A percentile compares a stretch with the other conserved stretches of the same genome.
These are phyloP conservation scores for Fagopyrum esculentum DNA, from an alignment of 148 eudicot species.

Conservation along the genomic window DNA sequence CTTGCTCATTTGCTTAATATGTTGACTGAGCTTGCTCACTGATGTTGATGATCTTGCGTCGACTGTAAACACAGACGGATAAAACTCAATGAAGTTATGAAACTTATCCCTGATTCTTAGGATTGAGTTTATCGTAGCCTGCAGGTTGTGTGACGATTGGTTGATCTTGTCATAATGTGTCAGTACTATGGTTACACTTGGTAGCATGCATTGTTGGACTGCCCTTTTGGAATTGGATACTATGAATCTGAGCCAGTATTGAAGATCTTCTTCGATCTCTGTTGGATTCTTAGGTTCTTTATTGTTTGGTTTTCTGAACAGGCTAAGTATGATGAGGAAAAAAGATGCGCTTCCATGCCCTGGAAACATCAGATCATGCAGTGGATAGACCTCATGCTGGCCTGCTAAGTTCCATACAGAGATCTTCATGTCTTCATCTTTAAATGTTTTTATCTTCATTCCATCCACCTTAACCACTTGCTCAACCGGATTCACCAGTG, in stretches of 20 bases:
- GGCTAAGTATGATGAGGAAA: slow-evolving; percentile 58
- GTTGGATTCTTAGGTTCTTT: slow-evolving; percentile 56
- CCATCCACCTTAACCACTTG: slow-evolving; percentile 65
- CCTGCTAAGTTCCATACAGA: slow-evolving; percentile 87
- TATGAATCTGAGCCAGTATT: slow-evolving; percentile 86
- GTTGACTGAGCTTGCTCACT: slow-evolving; percentile 67
- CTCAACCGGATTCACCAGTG: slow-evolving; percentile 76
- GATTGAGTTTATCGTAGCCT: slow-evolving; percentile 39
- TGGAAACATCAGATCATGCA: slow-evolving; percentile 92
- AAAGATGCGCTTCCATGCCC: slow-evolving; percentile 85
- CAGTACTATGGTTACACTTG: slow-evolving; percentile 71
- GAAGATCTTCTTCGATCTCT: slow-evolving; percentile 82
- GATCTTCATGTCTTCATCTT: slow-evolving; percentile 67
- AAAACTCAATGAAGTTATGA: slow-evolving; percentile 56
- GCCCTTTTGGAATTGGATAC: slow-evolving; percentile 83
- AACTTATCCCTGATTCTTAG: slow-evolving; percentile 65
- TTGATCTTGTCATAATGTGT: slow-evolving; percentile 72
- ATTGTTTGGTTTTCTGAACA: slow-evolving; percentile 58
- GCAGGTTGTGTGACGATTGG: slow-evolving; percentile 47
- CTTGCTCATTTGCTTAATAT: slow-evolving; percentile 56
- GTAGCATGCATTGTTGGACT: slow-evolving; percentile 76
- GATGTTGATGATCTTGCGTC: slow-evolving; percentile 88
- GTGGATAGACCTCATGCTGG: slow-evolving; percentile 62
- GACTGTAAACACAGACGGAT: slow-evolving; percentile 78
- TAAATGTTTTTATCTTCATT: slow-evolving; percentile 54